A percentile compares a stretch with the other conserved stretches of the same genome.
These are phyloP conservation scores for Brassica nigra DNA, from an alignment of 345 rosid genomes.

Conservation along the genomic window DNA sequence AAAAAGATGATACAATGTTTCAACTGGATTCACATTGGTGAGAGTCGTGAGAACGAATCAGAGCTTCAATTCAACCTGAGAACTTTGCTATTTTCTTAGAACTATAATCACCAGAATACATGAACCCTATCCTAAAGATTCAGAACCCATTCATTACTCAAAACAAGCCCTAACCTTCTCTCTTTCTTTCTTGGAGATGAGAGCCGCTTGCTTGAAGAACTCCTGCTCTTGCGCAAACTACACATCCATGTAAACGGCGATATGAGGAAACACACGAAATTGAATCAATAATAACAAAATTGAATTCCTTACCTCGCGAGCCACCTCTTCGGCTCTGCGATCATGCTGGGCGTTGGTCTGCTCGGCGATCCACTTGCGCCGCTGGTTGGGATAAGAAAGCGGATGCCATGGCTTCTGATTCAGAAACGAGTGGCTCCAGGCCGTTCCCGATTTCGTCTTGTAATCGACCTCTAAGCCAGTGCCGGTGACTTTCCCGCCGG, in stretches of 20 bases:
- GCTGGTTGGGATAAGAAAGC: slow-evolving; percentile 95
- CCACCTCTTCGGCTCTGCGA: slow-evolving; percentile 75
- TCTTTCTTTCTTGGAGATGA: slow-evolving; percentile 89
- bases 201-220: slow-evolving; percentile 92
- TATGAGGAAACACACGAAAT: not conserved
- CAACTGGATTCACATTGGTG: not conserved
- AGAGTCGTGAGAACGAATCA: not conserved
- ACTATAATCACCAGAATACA: not conserved
- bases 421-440: slow-evolving; percentile 95
- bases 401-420: slow-evolving; percentile 99
- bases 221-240: slow-evolving; percentile 98
- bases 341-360: slow-evolving; percentile 76
- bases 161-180: slow-evolving; percentile 63
- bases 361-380: slow-evolving; percentile 99
- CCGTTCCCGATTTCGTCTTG: slow-evolving; percentile 90
- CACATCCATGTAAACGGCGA: not conserved
- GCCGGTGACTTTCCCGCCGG: slow-evolving; percentile 49
- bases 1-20: not conserved
- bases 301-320: slow-evolving; percentile 66
- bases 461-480: slow-evolving; percentile 72
- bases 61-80: not conserved
- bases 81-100: not conserved
- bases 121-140: not conserved
- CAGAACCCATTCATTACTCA: not conserved
- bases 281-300: not conserved